phyloP scores from a whole-genome alignment of 192 early-diverging fungal genomes.

The Podila verticillata region DNA sequence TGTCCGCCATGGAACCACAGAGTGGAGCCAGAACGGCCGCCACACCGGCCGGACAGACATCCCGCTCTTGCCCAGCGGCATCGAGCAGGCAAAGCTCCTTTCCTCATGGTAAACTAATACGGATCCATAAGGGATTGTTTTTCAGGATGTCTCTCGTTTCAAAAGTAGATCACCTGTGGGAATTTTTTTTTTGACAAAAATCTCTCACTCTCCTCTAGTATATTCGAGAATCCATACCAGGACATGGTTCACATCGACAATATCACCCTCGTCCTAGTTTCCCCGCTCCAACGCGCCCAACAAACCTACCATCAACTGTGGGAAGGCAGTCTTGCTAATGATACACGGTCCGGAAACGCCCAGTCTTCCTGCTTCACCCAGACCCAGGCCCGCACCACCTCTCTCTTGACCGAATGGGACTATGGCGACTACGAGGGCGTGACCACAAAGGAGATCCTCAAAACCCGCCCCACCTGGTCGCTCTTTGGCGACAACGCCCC shows the following conservation, averaged over 20 bases:
- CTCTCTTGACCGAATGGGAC: slow-evolving; percentile 52
- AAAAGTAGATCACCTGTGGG: too few species aligned
- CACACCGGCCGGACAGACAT: slow-evolving; percentile 55
- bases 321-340: slow-evolving; percentile 11
- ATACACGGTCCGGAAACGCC: background rate
- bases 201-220: slow-evolving; percentile 6
- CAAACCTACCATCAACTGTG: slow-evolving; percentile 48
- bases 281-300: slow-evolving; percentile 50
- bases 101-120: slow-evolving; percentile 34
- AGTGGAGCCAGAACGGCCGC: slow-evolving; percentile 57
- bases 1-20: slow-evolving; percentile 58
- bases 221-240: slow-evolving; percentile 57
- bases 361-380: slow-evolving; percentile 24
- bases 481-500: slow-evolving; percentile 49
- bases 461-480: slow-evolving; percentile 38
- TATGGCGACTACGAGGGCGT: slow-evolving; percentile 59
- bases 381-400: slow-evolving; percentile 39
- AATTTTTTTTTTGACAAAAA: too few species aligned
- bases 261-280: slow-evolving; percentile 46
- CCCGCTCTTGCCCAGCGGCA: slow-evolving; percentile 44
- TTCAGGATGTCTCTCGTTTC: background rate
- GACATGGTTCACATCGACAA: slow-evolving; percentile 53
- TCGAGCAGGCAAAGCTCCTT: slow-evolving; percentile 42
- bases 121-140: background rate
- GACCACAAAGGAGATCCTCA: slow-evolving; percentile 55